Evolutionary conservation across 1,139 yeast species (phyloP), one percentile per base, ranked within the genome.

Genomic region (Zygosaccharomyces pseudobailii): DNA sequence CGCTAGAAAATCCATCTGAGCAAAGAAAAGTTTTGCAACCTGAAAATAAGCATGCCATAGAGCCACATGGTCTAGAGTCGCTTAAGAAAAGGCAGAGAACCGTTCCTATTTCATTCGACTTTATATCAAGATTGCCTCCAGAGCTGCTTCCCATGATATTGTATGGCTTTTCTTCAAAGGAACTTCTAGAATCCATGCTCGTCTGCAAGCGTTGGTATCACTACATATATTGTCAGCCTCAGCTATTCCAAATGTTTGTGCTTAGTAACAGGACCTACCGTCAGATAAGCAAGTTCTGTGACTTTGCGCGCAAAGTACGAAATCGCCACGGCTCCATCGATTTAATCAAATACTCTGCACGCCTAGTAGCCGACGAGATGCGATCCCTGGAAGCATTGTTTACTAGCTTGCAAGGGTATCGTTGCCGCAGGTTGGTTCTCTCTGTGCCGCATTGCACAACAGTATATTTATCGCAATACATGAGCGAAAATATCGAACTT

Each of bases 131-230:
- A 4, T 40, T 64, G 9, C 68, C 68, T 0, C 5, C 50, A 0
- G 68, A 65, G 46, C 21, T 65, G 10, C 22, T 58, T 9, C 51
- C 55, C 6, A 19, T 33, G 6, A 52, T 65, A 8, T 46, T 65
- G 9, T 17, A 40, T 17, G 38, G 49, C n/a, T 52, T 63, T 6
- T 41, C 47, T 7, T 34, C 57, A 3, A 54, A 40, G 27, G 61
- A 63, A 23, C 36, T 63, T 6, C 25, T 55, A 7, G 43, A 44
- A 13, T 49, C 55, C 17, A 36, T 48, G 30, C 32, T 42, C 5
- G 63, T 62, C 3, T 54, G 56, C 33, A 59, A 51, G 36, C 21
- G 40, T 6, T 63, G 66, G 65, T 40, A 49, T 27, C 24, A 46
- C n/a, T 54, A 46, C n/a, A 43, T 63, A 4, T 40, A 43, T 3